Evolutionary conservation across 805 yeast species (phyloP).

Genomic region (Sungouiella blattae): DNA sequence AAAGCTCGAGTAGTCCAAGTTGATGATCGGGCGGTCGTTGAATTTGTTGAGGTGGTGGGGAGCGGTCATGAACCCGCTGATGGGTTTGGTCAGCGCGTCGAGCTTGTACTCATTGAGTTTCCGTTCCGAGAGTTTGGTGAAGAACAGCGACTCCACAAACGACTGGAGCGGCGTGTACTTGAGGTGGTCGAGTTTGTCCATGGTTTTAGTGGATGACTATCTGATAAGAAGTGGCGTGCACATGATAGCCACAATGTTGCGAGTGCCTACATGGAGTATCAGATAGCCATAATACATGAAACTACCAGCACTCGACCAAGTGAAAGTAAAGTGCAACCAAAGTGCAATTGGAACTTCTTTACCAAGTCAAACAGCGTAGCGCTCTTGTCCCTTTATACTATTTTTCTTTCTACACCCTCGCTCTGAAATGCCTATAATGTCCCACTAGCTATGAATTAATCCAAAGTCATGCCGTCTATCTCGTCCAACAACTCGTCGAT

Average conservation of each 20-base stretch:
- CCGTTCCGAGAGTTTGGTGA: conserved; percentile 64
- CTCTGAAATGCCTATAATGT: too few relatives aligned
- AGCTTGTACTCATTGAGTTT: conserved; percentile 75
- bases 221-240: conserved; percentile 2
- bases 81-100: conserved; percentile 42
- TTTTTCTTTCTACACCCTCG: too few relatives aligned
- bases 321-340: too few relatives aligned
- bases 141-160: conserved; percentile 84
- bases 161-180: conserved; percentile 57
- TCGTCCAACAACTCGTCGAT: conserved; percentile 94
- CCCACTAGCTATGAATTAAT: too few relatives aligned
- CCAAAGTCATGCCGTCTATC: conserved; percentile 87
- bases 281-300: too few relatives aligned
- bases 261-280: too few relatives aligned
- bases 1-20: conserved; percentile 33
- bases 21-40: conserved; percentile 32
- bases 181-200: conserved; percentile 7
- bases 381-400: too few relatives aligned
- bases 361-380: too few relatives aligned
- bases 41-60: conserved; percentile 33
- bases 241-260: too few relatives aligned
- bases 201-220: conserved; percentile 1
- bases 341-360: too few relatives aligned
- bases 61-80: conserved; percentile 44
- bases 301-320: too few relatives aligned